These are phyloP conservation scores for Antarctomyces pellizariae DNA, from an alignment of 495 filamentous ascomycete genomes.

Conservation along the genomic window DNA sequence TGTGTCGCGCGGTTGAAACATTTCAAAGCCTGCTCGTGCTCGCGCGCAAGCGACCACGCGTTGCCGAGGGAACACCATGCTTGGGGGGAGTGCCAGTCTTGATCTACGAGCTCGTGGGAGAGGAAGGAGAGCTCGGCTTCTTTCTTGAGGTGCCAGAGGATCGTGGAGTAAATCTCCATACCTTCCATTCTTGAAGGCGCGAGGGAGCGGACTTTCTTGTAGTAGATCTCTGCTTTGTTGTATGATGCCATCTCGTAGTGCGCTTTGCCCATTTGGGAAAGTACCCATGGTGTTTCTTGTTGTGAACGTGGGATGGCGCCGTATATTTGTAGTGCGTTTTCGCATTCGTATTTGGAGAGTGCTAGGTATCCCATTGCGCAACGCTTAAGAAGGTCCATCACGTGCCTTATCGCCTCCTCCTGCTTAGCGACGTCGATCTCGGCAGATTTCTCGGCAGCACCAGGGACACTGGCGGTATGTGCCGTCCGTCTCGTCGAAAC, in stretches of 20 bases:
- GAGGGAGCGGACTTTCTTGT: constrained; percentile 46
- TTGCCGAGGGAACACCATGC: constrained; percentile 94
- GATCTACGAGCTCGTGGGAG: constrained; percentile 68
- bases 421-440: constrained; percentile 29
- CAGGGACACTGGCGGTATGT: constrained; percentile 11
- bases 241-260: constrained; percentile 78
- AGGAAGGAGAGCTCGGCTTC: constrained; percentile 82
- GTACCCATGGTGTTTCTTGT: constrained; percentile 85
- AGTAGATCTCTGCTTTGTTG: constrained; percentile 63
- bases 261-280: constrained; percentile 70
- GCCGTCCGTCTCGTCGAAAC: no score
- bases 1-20: constrained; percentile 92
- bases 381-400: constrained; percentile 65
- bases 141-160: constrained; percentile 87
- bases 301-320: constrained; percentile 44
- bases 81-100: constrained; percentile 69
- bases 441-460: constrained; percentile 7
- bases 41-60: constrained; percentile 79
- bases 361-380: constrained; percentile 58
- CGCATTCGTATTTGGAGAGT: constrained; percentile 52
- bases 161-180: constrained; percentile 93
- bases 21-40: constrained; percentile 82
- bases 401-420: constrained; percentile 48
- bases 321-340: constrained; percentile 50
- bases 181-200: constrained; percentile 64